Base-by-base conservation (phyloP, 257 asterid species). In the Solanum okadae region DNA sequence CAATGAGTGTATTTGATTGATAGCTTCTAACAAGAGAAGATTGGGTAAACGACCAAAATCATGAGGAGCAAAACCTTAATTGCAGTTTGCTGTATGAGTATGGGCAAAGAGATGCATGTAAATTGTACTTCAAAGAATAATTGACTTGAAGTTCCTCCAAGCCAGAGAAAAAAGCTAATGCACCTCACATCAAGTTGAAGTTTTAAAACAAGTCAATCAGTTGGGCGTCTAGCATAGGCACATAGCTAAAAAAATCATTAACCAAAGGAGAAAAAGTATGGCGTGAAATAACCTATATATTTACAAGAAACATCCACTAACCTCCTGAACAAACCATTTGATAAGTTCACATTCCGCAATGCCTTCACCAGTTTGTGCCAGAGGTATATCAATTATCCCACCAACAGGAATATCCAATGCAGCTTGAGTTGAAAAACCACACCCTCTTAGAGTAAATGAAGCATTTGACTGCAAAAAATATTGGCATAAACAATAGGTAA, bases 331-430 rank as follows among this genome's bases (percentile, higher is more conserved):
- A 84, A 96, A 97, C 99, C 99, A 97, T 89, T 94, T 91, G 78
- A 97, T 96, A 88, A 97, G 98, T 90, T 97, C 99, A 88, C 99
- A 97, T 90, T 97, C 99, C 15, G 99, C 99, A 87, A 97, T 97
- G 52, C 99, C 99, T 95, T 97, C 99, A 46, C 99, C 99, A 1
- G 99, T 97, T 94, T 97, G 99, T 1, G 99, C 99, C 93, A 97
- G 91, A 59, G 98, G 98, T 59, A 97, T 94, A 63, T 95, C 99
- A 86, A 97, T 91, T 63, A 93, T 85, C 34, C 96, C 96, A 14
- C 87, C 92, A 44, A 40, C 89, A 27, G 93, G 92, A 91, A 81
- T 90, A 93, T 93, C 94, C 78, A 90, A 79, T 22, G 76, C 23
- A 37, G 92, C 90, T 93, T 94, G 94, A 87, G 94, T 93, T n/a